Base-by-base conservation (phyloP, 73 alveolate species). In the Paramecium sonneborni region DNA sequence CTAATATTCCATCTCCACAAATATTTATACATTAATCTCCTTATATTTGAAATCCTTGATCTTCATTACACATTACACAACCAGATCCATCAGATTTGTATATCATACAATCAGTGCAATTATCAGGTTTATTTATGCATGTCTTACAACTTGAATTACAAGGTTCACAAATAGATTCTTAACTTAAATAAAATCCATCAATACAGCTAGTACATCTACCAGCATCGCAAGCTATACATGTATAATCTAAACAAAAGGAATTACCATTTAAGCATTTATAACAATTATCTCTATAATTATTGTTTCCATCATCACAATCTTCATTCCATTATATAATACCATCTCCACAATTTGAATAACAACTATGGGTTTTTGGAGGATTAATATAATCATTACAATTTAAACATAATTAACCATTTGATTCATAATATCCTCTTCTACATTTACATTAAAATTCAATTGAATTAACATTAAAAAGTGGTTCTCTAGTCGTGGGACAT, bases 1-100 rank as follows among this genome's bases (percentile, higher is more conserved):
- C 74, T 21, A 20, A 23, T n/a, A 79, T 43, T 8, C 90, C 90
- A 79, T 79, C 90, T 24, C 90, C 90, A 79, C 90, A 79, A 7
- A 79, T 79, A 79, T 41, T 43, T 0, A 46, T 14, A 46, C 90
- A 79, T 79, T 79, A 30, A 43, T 46, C 43, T 15, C 30, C 74
- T 14, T 24, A 12, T 8, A 43, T 12, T 79, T 79, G 8, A 46
- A n/a, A 79, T 5, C 90, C 90, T 41, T 24, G 20, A 35, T 34
- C 67, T 41, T 28, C 1, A n/a, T 41, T 44, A 79, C 90, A 43
- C 24, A 26, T 34, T 20, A 46, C 24, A 43, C 90, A 43, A 20
- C 76, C 74, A n/a, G 90, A 30, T 39, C 90, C 74, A 79, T 39
- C 72, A 43, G 48, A 0, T 30, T 23, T 7, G 18, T 18, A 24